These are phyloP conservation scores for Millerozyma miso DNA, from an alignment of 805 yeast species.

Conservation along the genomic window DNA sequence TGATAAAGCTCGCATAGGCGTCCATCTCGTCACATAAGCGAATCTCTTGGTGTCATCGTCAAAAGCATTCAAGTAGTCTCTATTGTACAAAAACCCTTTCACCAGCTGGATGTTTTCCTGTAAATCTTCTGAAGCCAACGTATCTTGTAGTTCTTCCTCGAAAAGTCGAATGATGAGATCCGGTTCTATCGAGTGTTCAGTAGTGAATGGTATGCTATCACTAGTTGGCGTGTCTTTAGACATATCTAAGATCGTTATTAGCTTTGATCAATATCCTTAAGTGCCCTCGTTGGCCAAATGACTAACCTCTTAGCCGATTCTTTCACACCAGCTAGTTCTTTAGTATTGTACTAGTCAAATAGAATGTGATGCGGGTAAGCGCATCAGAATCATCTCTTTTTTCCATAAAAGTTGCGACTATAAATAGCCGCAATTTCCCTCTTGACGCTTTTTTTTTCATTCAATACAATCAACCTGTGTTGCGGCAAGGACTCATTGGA, in stretches of 20 bases:
- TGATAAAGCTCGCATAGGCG: slow-evolving; percentile 75
- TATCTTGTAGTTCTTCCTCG: slow-evolving; percentile 25
- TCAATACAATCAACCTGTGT: slow-evolving; percentile 49
- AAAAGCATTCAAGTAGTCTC: slow-evolving; percentile 72
- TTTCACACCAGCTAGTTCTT: too few species aligned
- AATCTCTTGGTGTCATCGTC: slow-evolving; percentile 55
- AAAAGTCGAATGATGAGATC: slow-evolving; percentile 34
- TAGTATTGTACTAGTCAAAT: too few species aligned
- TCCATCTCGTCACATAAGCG: slow-evolving; percentile 83
- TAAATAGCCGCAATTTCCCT: slow-evolving; percentile 2
- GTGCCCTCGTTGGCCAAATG: too few species aligned
- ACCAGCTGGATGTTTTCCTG: slow-evolving; percentile 57
- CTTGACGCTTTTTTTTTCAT: slow-evolving; percentile 7
- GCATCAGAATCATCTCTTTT: slow-evolving; percentile 4
- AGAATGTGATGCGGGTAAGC: slow-evolving; percentile 9
- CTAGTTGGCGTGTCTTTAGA: slow-evolving; percentile 5
- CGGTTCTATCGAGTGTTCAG: slow-evolving; percentile 30
- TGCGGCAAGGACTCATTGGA: slow-evolving; percentile 41
- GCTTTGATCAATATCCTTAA: too few species aligned
- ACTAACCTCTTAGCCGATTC: too few species aligned
- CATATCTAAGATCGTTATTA: neutral
- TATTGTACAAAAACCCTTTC: slow-evolving; percentile 61
- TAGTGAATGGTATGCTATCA: slow-evolving; percentile 31
- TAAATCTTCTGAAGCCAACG: slow-evolving; percentile 32
- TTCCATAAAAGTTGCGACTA: slow-evolving; percentile 2